Evolutionary conservation across 2,329 filamentous ascomycete species (phyloP), one percentile per base, ranked within the genome.

Genomic region (Microsporum audouinii): DNA sequence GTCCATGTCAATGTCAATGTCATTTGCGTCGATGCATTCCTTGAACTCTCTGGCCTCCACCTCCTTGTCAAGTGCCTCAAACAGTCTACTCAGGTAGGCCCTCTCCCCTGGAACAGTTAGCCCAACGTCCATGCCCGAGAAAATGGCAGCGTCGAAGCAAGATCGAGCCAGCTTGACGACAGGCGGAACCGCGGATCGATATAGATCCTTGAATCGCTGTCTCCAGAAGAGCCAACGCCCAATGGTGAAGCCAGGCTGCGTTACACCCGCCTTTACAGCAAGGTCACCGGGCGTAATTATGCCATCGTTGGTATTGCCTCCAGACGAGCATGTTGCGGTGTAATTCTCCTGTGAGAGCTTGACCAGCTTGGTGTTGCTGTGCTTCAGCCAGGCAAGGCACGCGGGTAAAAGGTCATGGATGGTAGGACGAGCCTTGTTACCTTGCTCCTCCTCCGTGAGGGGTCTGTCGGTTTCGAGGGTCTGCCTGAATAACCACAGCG

Each of bases 61-160:
- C 53, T 57, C 53, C 53, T 23, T 57, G 23, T 57, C 53, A 6
- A 57, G n/a, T 41, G 53, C 53, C 53, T 57, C 53, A 38, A 57
- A 36, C 12, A 57, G 10, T 2, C 38, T 7, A 4, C 7, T 29
- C 8, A 38, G 38, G 38, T 57, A 57, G 17, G 23, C 31, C 14
- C 12, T 17, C 33, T 57, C 53, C 4, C 53, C 53, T 3, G 53
- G 53, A 17, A 57, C n/a, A 6, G 6, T 5, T 12, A 57, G 10
- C 0, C 53, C 53, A 36, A 39, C 10, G n/a, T 38, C 33, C 53
- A 39, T 38, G 10, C 53, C 53, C n/a, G 23, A 38, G 53, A 38
- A 36, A 8, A 57, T 57, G 7, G 38, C n/a, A 10, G n/a, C 53
- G 3, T 57, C 38, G 7, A 57, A 57, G n/a, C 53, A 36, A 3